Conservation (phyloP, 495 filamentous ascomycete species). For the Penicillium herquei region DNA sequence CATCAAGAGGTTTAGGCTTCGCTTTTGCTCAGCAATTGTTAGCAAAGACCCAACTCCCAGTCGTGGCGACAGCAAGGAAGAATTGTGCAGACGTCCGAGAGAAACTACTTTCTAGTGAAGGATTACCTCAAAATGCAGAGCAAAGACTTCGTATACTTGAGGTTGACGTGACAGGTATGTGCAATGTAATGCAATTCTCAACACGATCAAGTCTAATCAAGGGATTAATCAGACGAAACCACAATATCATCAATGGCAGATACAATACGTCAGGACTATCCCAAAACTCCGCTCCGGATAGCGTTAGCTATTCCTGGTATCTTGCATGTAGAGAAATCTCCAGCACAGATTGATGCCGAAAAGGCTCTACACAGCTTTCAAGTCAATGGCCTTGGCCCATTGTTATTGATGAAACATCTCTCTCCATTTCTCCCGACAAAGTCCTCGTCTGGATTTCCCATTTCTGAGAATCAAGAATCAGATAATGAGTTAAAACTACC, state of each 20-base stretch:
- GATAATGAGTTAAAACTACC: slow-evolving; percentile 21
- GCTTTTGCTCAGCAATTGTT: slow-evolving; percentile 68
- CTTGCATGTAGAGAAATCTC: slow-evolving; percentile 72
- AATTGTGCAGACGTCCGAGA: slow-evolving; percentile 52
- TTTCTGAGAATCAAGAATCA: not conserved
- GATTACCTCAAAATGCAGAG: slow-evolving; percentile 29
- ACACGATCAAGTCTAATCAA: slow-evolving; percentile 4
- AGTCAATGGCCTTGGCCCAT: slow-evolving; percentile 69
- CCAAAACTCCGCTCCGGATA: slow-evolving; percentile 61
- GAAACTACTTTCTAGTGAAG: slow-evolving; percentile 50
- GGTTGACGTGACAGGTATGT: slow-evolving; percentile 59
- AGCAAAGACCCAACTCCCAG: slow-evolving; percentile 59
- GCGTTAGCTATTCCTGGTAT: slow-evolving; percentile 71
- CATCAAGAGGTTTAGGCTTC: slow-evolving; percentile 73
- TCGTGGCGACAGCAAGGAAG: slow-evolving; percentile 69
- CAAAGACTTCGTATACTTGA: slow-evolving; percentile 54
- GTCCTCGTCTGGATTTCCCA: slow-evolving; percentile 26
- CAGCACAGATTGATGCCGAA: slow-evolving; percentile 55
- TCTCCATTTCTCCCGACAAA: slow-evolving; percentile 61
- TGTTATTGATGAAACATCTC: slow-evolving; percentile 76
- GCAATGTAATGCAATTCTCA: not conserved
- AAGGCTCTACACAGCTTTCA: slow-evolving; percentile 59
- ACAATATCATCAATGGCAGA: slow-evolving; percentile 39
- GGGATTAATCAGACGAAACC: slow-evolving; percentile 30
- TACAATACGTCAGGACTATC: slow-evolving; percentile 43